Conservation (phyloP, 345 rosid genomes). For the Acer campestre region DNA sequence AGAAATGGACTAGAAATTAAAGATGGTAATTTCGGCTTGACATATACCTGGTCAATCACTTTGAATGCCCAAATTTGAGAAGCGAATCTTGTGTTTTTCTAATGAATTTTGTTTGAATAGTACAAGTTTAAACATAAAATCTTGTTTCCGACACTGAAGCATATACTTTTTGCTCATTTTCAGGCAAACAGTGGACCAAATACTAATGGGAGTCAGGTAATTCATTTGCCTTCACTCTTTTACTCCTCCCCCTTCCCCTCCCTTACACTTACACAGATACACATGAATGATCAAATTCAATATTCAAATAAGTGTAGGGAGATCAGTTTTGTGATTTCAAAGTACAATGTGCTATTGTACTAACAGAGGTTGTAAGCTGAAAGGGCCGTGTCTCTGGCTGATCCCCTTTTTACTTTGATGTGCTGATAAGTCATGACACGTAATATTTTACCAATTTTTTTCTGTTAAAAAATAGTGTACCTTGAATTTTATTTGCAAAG, state of each 20-base stretch:
- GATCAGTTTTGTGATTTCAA: neutral
- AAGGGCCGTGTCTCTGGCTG: neutral
- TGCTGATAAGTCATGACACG: neutral
- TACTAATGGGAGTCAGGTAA: conserved; percentile 92
- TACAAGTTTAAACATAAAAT: neutral
- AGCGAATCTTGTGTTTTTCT: neutral
- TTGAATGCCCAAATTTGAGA: conserved; percentile 6
- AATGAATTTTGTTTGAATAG: neutral
- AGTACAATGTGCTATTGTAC: conserved; percentile 2
- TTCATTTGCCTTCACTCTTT: neutral
- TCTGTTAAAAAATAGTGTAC: neutral
- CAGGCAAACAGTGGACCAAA: conserved; percentile 95
- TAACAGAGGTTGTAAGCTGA: neutral
- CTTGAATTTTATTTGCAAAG: neutral
- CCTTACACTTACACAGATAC: neutral
- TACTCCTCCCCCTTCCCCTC: neutral
- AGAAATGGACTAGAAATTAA: neutral
- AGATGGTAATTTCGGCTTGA: neutral
- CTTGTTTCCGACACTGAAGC: neutral
- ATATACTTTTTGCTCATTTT: conserved; percentile 20
- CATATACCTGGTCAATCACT: neutral
- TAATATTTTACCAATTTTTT: neutral
- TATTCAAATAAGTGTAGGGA: neutral
- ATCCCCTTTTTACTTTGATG: neutral
- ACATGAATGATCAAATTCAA: neutral